Base-by-base conservation (phyloP, 2,329 filamentous ascomycete species). In the Botrytis sinoallii region DNA sequence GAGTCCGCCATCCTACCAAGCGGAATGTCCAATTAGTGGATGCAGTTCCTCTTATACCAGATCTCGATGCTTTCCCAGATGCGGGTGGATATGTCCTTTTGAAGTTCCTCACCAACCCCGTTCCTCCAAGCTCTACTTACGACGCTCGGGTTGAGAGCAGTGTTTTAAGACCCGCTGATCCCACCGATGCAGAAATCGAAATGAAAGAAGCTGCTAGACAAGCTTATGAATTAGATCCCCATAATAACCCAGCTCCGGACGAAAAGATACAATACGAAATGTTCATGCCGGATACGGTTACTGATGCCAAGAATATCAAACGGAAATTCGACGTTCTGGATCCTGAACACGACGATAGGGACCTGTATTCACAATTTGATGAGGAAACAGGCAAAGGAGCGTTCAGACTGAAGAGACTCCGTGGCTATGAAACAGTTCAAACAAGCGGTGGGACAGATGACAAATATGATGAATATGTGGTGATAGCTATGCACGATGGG, bases 11-110 rank as follows among this genome's bases (percentile, higher is more conserved):
- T 79, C 90, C 88, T 7, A 85, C 85, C 66, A 90, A 89, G 82
- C 76, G 78, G 38, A 80, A 88, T 76, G 81, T 91, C 74, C 87
- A 86, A 78, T 83, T 91, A 5, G 85, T 90, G 25, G 88, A 90
- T 61, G 87, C 88, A 29, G 87, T 86, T 75, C 89, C 90, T 42
- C 82, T 92, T 57, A 82, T 92, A 29, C 90, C 90, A 9, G 90
- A 92, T 78, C 85, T 90, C 60, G 88, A 91, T 74, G 88, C 89
- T n/a, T 91, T 91, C 83, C 89, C 90, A 66, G 90, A 92, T 81
- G 88, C 88, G 4, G 90, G 90, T 72, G 89, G 90, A 75, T 92
- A 92, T 79, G 88, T 91, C 76, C 89, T 90, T 22, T 85, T 92
- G 83, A 92, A 92, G 82, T 92, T 92, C 82, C 86, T 86, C 70